A percentile compares a stretch with the other conserved stretches of the same genome.
These are phyloP conservation scores for Kondoa subrosea DNA, from an alignment of 768 basidiomycete genomes.

Conservation along the genomic window DNA sequence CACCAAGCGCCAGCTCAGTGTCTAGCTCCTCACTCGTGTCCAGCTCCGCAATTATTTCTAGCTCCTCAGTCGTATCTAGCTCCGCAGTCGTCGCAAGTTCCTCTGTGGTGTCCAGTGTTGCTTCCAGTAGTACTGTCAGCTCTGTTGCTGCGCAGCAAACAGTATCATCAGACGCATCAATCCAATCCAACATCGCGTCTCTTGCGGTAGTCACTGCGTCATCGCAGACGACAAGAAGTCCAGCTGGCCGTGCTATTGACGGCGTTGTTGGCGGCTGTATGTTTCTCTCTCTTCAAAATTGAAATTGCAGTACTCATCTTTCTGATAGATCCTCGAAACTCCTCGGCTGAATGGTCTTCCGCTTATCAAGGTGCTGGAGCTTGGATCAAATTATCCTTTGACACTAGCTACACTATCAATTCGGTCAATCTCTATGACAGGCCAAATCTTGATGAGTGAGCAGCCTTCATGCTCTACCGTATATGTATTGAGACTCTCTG, in stretches of 20 bases:
- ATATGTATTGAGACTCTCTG: background rate
- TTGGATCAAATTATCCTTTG: conserved; percentile 15
- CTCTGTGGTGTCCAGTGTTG: background rate
- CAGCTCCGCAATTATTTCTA: background rate
- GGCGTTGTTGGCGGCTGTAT: conserved; percentile 17
- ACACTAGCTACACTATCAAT: conserved; percentile 8
- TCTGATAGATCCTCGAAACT: conserved; percentile 17
- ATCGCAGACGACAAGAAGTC: background rate
- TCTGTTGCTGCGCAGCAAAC: no score
- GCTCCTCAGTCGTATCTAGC: background rate
- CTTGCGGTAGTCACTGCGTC: conserved; percentile 12
- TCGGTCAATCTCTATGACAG: conserved; percentile 15
- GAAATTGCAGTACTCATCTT: background rate
- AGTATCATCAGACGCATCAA: no score
- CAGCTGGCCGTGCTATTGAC: conserved; percentile 14
- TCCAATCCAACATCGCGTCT: conserved; percentile 18
- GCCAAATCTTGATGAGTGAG: background rate
- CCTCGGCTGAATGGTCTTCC: conserved; percentile 18
- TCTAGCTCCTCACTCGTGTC: background rate
- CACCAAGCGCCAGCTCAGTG: background rate
- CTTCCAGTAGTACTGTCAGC: no score
- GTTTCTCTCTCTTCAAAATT: conserved; percentile 7
- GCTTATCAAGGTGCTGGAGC: conserved; percentile 12
- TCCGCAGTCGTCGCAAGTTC: background rate
- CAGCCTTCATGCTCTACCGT: background rate